Evolutionary conservation across 495 filamentous ascomycete species (phyloP), one percentile per base, ranked within the genome.

Genomic region (Talaromyces liani): DNA sequence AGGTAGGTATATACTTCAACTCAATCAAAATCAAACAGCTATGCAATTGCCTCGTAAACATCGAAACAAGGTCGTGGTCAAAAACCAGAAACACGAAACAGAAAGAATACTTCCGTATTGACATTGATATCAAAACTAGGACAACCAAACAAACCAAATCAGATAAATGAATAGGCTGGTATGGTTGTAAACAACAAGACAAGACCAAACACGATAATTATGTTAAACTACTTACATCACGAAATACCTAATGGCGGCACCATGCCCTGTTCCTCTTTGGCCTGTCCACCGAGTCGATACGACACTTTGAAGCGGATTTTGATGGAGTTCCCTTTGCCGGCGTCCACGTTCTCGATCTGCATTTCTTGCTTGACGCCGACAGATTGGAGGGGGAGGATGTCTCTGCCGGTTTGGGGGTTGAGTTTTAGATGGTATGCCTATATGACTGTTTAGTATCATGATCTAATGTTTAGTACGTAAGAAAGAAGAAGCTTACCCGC

Each of bases 291-390:
- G 3, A 94, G 70, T 70, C 83, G 85, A 74, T 98, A 98, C 16
- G 85, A 83, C 9, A 88, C 88, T 69, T 90, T 89, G 90, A 92
- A 98, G 65, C 94, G 79, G 73, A 98, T 84, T 76, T 93, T 95
- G 64, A 96, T 87, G 59, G 76, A 80, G 55, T 85, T 86, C 3
- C 91, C 93, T 68, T 90, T 87, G 45, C 86, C 88, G 29, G 68
- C 68, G 58, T 87, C 82, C 54, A 92, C 84, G 2, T 91, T 90
- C 68, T 87, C 85, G 34, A 97, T 77, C 51, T 87, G 75, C 72
- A 97, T 93, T 16, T 86, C 81, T 76, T 98, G 94, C 29, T 86
- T 89, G 51, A 98, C 88, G 4, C 91, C 94, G 51, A 84, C 80
- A 62, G 80, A 78, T 74, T 96, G 91, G 61, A 85, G 82, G 0